A percentile compares a stretch with the other conserved stretches of the same genome.
Evolutionary conservation across 2,329 filamentous ascomycete genomes (phyloP).

Genomic region (Aspergillus carbonarius): DNA sequence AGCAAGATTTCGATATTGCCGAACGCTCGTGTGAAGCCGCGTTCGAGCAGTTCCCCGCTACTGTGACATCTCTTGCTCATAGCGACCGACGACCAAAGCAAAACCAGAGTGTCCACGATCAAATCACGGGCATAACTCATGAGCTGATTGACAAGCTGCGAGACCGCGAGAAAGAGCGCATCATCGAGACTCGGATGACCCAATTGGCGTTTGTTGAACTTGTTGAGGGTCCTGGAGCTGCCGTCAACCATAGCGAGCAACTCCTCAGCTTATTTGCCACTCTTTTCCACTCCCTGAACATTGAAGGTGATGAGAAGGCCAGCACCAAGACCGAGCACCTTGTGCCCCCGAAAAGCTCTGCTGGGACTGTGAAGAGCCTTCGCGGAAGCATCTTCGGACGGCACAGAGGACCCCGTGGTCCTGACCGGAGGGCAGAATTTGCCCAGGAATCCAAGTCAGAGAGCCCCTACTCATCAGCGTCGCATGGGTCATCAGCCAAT

Average conservation of each 20-base stretch:
- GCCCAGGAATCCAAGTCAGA: slow-evolving; percentile 23
- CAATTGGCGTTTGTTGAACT: slow-evolving; percentile 82
- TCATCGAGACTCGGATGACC: slow-evolving; percentile 95
- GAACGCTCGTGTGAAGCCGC: slow-evolving; percentile 82
- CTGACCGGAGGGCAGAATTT: slow-evolving; percentile 47
- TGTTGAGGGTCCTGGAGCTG: slow-evolving; percentile 76
- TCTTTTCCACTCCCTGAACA: slow-evolving; percentile 68
- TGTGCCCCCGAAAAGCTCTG: slow-evolving; percentile 65
- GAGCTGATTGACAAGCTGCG: slow-evolving; percentile 76
- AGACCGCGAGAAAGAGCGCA: slow-evolving; percentile 76
- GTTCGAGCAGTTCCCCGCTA: slow-evolving; percentile 82
- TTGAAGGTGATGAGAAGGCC: slow-evolving; percentile 27
- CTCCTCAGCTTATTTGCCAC: slow-evolving; percentile 77
- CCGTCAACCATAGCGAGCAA: slow-evolving; percentile 85
- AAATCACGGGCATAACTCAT: slow-evolving; percentile 31
- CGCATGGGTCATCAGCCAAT: slow-evolving; percentile 20
- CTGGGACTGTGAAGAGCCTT: slow-evolving; percentile 68
- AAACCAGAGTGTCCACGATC: slow-evolving; percentile 22
- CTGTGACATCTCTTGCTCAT: slow-evolving; percentile 67
- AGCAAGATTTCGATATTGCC: slow-evolving; percentile 80
- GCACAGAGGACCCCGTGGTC: slow-evolving; percentile 49
- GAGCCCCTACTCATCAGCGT: slow-evolving; percentile 23
- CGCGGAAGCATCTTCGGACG: slow-evolving; percentile 77
- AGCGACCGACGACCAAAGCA: slow-evolving; percentile 46
- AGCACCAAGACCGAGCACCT: slow-evolving; percentile 33